Evolutionary conservation across 139 green algal species (phyloP).

Genomic region (Micromonas pusilla): DNA sequence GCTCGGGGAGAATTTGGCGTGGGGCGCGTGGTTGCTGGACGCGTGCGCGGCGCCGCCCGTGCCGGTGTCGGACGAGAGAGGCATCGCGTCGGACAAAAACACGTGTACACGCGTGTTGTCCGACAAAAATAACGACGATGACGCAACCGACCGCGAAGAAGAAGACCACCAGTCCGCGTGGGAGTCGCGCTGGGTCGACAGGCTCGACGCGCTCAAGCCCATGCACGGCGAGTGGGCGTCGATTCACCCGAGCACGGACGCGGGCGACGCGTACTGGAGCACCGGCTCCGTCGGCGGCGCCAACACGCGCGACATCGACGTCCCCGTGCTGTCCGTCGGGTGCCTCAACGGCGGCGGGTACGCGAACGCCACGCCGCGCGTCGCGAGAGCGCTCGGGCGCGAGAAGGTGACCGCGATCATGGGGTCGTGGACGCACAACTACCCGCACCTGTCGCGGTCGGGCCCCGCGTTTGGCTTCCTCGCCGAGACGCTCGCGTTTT

Average conservation of each 20-base stretch:
- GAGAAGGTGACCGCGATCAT: conserved; percentile 9
- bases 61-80: not conserved
- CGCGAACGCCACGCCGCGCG: conserved; percentile 8
- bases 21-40: conserved; percentile 26
- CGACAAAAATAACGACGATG: not conserved
- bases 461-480: conserved; percentile 22
- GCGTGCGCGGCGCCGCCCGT: conserved; percentile 17
- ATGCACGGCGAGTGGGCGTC: not conserved
- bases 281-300: not conserved
- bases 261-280: conserved; percentile 16
- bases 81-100: not conserved
- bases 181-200: not conserved
- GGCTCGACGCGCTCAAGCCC: conserved; percentile 20
- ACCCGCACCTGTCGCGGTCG: conserved; percentile 24
- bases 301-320: not conserved
- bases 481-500: conserved; percentile 13
- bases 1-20: conserved; percentile 26
- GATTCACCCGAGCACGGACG: not conserved
- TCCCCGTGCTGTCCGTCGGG: conserved; percentile 13
- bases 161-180: conserved; percentile 2
- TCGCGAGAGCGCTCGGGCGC: conserved; percentile 2
- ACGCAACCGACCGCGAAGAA: not conserved
- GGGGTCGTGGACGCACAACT: conserved; percentile 31
- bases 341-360: conserved; percentile 22
- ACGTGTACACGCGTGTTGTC: not conserved